Evolutionary conservation across 2,329 filamentous ascomycete species (phyloP).

Genomic region (Fusarium kyushuense): DNA sequence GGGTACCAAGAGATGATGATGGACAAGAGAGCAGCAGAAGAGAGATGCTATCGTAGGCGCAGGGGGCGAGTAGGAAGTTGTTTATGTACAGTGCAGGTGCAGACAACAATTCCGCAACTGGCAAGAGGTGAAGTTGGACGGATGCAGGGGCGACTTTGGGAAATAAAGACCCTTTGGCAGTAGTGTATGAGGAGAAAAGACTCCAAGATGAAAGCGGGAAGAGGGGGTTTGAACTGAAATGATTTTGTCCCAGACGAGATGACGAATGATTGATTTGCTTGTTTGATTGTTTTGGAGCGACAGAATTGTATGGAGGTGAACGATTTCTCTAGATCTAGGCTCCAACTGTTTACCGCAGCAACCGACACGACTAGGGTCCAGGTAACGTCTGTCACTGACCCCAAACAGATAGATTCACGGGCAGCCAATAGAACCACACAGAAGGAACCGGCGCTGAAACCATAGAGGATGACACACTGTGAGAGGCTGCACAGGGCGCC

Average conservation of each 20-base stretch:
- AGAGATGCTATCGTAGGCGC: slow-evolving; percentile 9
- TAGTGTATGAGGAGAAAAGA: slow-evolving; percentile 21
- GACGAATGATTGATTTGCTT: not conserved
- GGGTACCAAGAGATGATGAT: slow-evolving; percentile 14
- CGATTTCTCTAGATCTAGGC: slow-evolving; percentile 34
- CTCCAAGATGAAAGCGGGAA: slow-evolving; percentile 7
- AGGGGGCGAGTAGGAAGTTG: slow-evolving; percentile 16
- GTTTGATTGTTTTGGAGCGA: slow-evolving; percentile 33
- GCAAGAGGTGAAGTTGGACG: slow-evolving; percentile 35
- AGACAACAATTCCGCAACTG: slow-evolving; percentile 40
- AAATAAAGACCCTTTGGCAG: slow-evolving; percentile 12
- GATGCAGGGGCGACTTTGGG: slow-evolving; percentile 30
- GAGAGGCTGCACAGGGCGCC: slow-evolving; percentile 25
- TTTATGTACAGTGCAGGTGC: slow-evolving; percentile 34
- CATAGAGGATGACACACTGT: slow-evolving; percentile 29
- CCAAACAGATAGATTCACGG: not conserved
- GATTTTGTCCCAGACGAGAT: slow-evolving; percentile 23
- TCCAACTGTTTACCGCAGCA: slow-evolving; percentile 52
- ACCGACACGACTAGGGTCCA: slow-evolving; percentile 42
- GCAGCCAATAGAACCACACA: slow-evolving; percentile 40
- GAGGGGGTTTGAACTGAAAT: slow-evolving; percentile 9
- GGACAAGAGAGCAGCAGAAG: slow-evolving; percentile 21
- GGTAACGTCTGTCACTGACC: not conserved
- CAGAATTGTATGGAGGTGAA: slow-evolving; percentile 21
- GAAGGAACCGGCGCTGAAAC: slow-evolving; percentile 40